Percentiles rank a stretch among this genome's conserved stretches.
Evolutionary conservation across 2,329 filamentous ascomycete species (phyloP).

Genomic region (Colletotrichum lini): DNA sequence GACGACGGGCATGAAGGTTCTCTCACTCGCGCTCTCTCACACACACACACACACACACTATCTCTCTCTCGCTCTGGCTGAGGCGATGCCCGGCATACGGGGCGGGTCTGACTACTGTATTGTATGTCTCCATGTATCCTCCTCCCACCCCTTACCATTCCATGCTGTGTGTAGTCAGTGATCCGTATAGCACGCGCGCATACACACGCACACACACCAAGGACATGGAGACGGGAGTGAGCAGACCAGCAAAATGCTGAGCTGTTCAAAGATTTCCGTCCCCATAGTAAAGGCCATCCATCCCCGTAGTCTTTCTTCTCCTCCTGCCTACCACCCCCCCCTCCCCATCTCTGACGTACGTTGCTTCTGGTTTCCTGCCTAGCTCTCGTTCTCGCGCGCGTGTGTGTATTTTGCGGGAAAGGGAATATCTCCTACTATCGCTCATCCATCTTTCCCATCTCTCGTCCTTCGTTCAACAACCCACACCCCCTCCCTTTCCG

Average conservation of each 20-base stretch:
- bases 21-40: conserved; percentile 11
- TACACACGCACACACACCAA: not conserved
- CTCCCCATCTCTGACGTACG: conserved; percentile 40
- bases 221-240: conserved; percentile 4
- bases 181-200: not conserved
- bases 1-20: conserved; percentile 36
- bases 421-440: conserved; percentile 14
- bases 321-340: not conserved
- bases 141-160: conserved; percentile 29
- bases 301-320: conserved; percentile 16
- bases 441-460: conserved; percentile 16
- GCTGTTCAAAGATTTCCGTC: conserved; percentile 36
- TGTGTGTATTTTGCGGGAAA: conserved; percentile 36
- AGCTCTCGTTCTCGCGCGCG: conserved; percentile 30
- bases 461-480: conserved; percentile 36
- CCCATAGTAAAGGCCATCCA: conserved; percentile 30
- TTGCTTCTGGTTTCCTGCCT: conserved; percentile 35
- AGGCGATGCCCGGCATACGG: conserved; percentile 38
- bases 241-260: not conserved
- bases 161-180: too few relatives aligned
- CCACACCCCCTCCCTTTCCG: not conserved
- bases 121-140: conserved; percentile 31
- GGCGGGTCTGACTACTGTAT: conserved; percentile 25
- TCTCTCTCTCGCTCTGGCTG: conserved; percentile 4
- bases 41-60: too few relatives aligned